Evolutionary conservation across 2,329 filamentous ascomycete species (phyloP), one percentile per base, ranked within the genome.

Genomic region (Cordyceps pruinosa): DNA sequence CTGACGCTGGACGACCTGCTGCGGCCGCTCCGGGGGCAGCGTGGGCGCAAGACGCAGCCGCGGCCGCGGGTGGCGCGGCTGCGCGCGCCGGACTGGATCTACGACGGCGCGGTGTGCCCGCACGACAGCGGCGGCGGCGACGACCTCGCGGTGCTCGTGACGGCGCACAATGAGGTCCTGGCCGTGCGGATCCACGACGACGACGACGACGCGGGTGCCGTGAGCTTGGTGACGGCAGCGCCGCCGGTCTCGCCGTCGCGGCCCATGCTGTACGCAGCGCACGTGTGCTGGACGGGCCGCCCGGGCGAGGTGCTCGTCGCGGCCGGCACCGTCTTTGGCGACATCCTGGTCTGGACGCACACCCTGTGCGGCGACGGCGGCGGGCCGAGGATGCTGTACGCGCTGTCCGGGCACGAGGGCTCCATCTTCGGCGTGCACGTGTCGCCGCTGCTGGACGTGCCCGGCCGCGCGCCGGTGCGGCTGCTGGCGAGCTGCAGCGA

Each of bases 401-500:
- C 82, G 25, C 77, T 87, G 50, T 75, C 76, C 0, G 85, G 84
- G 1, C 94, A 99, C 66, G 91, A 97, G 66, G 94, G 94, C 0
- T 97, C 93, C 1, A 87, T 99, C 28, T 99, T 97, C 63, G 92
- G 90, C 1, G 88, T 99, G 2, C 80, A 85, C 32, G 87, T 97
- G 35, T 96, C 90, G 0, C 74, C 80, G 1, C 67, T 73, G 62
- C 70, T 86, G 21, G 60, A 61, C 7, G 62, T 72, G 23, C 60
- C 68, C 2, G 69, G 73, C 15, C 74, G 73, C 0, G 67, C 66
- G 7, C 68, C 68, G 21, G 73, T 75, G 26, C 78, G 88, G 52
- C 70, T 96, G n/a, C 77, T 99, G 34, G 89, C 87, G 15, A 97
- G 89, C 65, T 99, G 94, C 69, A 97, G 93, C 66, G 94, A 99